These are phyloP conservation scores for Colletotrichum higginsianum DNA, from an alignment of 2,329 filamentous ascomycete species.

Conservation along the genomic window DNA sequence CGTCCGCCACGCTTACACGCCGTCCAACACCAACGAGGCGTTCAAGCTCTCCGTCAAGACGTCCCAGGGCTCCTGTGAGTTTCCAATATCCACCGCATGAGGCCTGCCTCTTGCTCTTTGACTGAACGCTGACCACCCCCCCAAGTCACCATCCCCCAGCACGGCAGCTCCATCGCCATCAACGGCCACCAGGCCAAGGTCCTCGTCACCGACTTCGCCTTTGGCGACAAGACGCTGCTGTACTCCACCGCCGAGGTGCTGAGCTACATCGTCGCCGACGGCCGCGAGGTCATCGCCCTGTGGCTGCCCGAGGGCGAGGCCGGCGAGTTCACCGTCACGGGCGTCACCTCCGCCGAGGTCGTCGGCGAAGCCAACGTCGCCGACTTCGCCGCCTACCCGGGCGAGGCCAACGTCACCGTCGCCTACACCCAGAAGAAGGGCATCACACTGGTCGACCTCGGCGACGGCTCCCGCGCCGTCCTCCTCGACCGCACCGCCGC, in stretches of 20 bases:
- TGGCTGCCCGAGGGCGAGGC: constrained; percentile 69
- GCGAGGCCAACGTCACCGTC: constrained; percentile 57
- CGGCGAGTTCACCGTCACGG: constrained; percentile 67
- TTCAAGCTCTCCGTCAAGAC: constrained; percentile 71
- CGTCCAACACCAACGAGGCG: constrained; percentile 63
- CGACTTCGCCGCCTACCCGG: constrained; percentile 57
- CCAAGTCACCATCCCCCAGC: constrained; percentile 66
- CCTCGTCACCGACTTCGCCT: constrained; percentile 70
- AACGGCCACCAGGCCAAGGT: constrained; percentile 76
- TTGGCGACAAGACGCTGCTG: constrained; percentile 65
- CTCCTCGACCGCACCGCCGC: constrained; percentile 68
- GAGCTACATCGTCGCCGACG: constrained; percentile 64
- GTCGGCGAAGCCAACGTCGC: constrained; percentile 56
- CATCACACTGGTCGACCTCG: constrained; percentile 61
- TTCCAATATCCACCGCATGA: too few relatives aligned
- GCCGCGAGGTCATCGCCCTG: constrained; percentile 63
- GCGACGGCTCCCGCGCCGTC: constrained; percentile 64
- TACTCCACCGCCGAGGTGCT: constrained; percentile 71
- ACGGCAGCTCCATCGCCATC: constrained; percentile 63
- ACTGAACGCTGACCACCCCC: not conserved
- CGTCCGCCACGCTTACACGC: constrained; percentile 67
- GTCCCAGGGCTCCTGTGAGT: constrained; percentile 61
- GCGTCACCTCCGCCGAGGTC: constrained; percentile 47
- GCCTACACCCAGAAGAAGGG: constrained; percentile 66
- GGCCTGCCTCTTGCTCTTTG: too few relatives aligned